Conservation (phyloP, 345 rosid genomes). For the Leavenworthia alabamica region DNA sequence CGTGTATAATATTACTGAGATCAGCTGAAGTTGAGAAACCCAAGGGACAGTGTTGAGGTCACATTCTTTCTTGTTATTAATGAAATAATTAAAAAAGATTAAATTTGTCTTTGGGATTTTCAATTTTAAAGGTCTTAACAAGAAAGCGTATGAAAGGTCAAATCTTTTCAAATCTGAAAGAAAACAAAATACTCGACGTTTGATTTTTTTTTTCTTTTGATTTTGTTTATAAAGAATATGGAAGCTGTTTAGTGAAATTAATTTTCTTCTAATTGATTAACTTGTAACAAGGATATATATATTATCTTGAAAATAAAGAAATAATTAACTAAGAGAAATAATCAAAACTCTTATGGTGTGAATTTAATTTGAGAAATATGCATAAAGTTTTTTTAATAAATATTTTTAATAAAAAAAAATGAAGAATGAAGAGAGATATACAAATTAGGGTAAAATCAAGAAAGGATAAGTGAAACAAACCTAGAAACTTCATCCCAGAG, state of each 20-base stretch:
- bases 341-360: not conserved
- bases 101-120: slow-evolving; percentile 26
- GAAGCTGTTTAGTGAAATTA: not conserved
- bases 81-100: slow-evolving; percentile 1
- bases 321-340: not conserved
- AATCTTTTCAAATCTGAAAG: slow-evolving; percentile 26
- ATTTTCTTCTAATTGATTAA: not conserved
- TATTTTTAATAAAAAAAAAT: not conserved
- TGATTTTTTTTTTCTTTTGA: not conserved
- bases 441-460: slow-evolving; percentile 35
- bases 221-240: not conserved
- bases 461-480: slow-evolving; percentile 35
- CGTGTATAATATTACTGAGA: not conserved
- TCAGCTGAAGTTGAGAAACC: slow-evolving; percentile 18
- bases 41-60: slow-evolving; percentile 28
- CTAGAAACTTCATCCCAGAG: slow-evolving; percentile 97
- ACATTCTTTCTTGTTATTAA: slow-evolving; percentile 29
- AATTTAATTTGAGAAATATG: slow-evolving; percentile 1
- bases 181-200: not conserved
- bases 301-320: not conserved
- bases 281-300: not conserved
- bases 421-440: slow-evolving; percentile 3
- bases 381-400: not conserved
- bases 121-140: slow-evolving; percentile 24
- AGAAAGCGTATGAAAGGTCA: slow-evolving; percentile 33